A percentile compares a stretch with the other conserved stretches of the same genome.
phyloP scores from a whole-genome alignment of 1,284 basidiomycete species.

The Cutaneotrichosporon sp. region DNA sequence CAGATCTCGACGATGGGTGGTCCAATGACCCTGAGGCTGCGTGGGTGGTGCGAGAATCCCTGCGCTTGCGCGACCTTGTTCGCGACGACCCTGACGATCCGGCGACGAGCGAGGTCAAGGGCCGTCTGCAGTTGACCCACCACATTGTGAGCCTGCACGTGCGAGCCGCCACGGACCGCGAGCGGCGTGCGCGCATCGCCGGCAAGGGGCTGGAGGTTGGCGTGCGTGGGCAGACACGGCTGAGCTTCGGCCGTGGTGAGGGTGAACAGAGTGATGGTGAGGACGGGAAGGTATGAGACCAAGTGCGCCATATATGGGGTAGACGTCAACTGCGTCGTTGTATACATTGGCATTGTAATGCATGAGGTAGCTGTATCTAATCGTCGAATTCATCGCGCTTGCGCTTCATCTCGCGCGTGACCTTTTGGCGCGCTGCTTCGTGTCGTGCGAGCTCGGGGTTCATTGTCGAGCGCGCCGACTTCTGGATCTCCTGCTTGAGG shows the following conservation, averaged over 20 bases:
- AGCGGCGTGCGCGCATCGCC: neutral
- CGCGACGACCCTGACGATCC: slow-evolving; percentile 2
- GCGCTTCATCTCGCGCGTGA: slow-evolving; percentile 81
- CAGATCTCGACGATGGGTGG: slow-evolving; percentile 7
- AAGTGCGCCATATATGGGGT: neutral
- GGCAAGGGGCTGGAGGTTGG: slow-evolving; percentile 5
- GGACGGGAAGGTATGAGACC: neutral
- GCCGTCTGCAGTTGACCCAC: slow-evolving; percentile 6
- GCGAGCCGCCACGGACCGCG: neutral
- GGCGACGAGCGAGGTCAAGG: slow-evolving; percentile 6
- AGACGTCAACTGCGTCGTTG: neutral
- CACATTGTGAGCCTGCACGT: slow-evolving; percentile 1
- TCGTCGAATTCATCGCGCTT: slow-evolving; percentile 28
- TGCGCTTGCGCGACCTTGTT: neutral
- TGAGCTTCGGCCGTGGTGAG: slow-evolving; percentile 12
- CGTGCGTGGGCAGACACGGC: slow-evolving; percentile 12
- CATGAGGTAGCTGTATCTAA: slow-evolving; percentile 1
- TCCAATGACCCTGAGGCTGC: neutral
- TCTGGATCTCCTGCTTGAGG: slow-evolving; percentile 70
- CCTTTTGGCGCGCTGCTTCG: slow-evolving; percentile 81
- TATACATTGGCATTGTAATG: slow-evolving; percentile 6
- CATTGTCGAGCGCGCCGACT: slow-evolving; percentile 88
- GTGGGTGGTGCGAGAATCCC: neutral
- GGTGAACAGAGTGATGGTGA: neutral
- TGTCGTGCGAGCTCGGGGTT: slow-evolving; percentile 82